These are phyloP conservation scores for Sphagnum contortum DNA, from an alignment of 225 moss, liverwort and hornwort genomes.

Conservation along the genomic window DNA sequence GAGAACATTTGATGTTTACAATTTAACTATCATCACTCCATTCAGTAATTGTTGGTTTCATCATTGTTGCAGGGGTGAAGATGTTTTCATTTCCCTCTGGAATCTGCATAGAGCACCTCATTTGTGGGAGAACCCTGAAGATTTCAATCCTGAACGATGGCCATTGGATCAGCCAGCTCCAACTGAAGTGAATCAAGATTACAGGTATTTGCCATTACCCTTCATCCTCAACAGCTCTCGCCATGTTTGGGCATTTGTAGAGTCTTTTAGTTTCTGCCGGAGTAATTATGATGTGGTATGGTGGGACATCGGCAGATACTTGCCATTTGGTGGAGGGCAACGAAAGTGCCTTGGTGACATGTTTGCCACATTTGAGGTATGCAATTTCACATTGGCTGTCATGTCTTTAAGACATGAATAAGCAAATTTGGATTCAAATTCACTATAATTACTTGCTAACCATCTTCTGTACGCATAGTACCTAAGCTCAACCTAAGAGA, in stretches of 20 bases:
- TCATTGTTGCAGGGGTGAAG: conserved; percentile 53
- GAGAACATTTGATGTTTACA: not conserved
- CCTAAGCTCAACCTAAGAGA: too few species aligned
- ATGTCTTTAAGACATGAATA: too few species aligned
- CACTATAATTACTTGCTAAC: too few species aligned
- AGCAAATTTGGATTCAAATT: too few species aligned
- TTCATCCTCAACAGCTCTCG: too few species aligned
- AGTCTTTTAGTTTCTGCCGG: not conserved
- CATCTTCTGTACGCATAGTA: too few species aligned
- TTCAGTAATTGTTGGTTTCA: not conserved
- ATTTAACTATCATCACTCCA: not conserved
- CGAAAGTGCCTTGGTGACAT: conserved; percentile 84
- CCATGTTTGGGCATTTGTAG: too few species aligned
- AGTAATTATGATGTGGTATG: conserved; percentile 8
- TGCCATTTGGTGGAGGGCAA: conserved; percentile 84
- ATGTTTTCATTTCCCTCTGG: conserved; percentile 85
- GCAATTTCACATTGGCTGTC: too few species aligned
- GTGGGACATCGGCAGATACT: conserved; percentile 27
- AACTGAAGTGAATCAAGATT: conserved; percentile 67
- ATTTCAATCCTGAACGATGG: conserved; percentile 76
- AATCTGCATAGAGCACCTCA: conserved; percentile 67
- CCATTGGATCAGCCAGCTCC: conserved; percentile 53
- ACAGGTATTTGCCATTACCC: conserved; percentile 28
- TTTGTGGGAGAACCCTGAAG: conserved; percentile 63
- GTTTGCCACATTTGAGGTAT: conserved; percentile 88